These are phyloP conservation scores for Fragaria vesca DNA, from an alignment of 306 rosid genomes.

Conservation along the genomic window DNA sequence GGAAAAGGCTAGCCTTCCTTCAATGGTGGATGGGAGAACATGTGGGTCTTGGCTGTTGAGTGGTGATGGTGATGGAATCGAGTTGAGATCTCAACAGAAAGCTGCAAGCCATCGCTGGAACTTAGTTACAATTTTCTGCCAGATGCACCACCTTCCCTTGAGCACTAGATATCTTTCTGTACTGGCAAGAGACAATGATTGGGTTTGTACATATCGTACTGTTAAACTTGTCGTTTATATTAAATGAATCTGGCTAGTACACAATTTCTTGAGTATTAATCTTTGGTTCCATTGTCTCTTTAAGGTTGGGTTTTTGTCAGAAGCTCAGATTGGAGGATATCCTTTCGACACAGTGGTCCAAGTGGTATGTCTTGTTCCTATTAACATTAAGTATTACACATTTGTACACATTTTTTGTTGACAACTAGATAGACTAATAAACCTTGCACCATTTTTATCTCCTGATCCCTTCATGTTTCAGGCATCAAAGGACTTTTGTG, in stretches of 20 bases:
- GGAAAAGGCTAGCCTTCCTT: constrained; percentile 81
- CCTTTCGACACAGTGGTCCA: constrained; percentile 70
- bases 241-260: neutral
- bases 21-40: constrained; percentile 58
- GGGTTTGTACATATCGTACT: constrained; percentile 54
- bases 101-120: constrained; percentile 90
- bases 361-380: constrained; percentile 48
- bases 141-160: constrained; percentile 78
- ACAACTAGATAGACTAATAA: neutral
- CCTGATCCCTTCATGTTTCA: constrained; percentile 37
- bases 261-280: constrained; percentile 15
- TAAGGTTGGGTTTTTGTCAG: constrained; percentile 90
- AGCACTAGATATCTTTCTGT: constrained; percentile 85
- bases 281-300: constrained; percentile 27
- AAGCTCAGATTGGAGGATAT: constrained; percentile 91
- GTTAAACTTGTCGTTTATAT: neutral
- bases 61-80: constrained; percentile 75
- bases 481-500: constrained; percentile 92
- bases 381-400: constrained; percentile 9
- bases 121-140: constrained; percentile 81
- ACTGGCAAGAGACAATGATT: constrained; percentile 88
- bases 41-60: constrained; percentile 84
- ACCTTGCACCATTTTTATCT: constrained; percentile 26
- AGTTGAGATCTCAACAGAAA: constrained; percentile 84
- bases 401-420: neutral